Conservation (phyloP, 345 rosid genomes). For the Hypericum androsaemum region DNA sequence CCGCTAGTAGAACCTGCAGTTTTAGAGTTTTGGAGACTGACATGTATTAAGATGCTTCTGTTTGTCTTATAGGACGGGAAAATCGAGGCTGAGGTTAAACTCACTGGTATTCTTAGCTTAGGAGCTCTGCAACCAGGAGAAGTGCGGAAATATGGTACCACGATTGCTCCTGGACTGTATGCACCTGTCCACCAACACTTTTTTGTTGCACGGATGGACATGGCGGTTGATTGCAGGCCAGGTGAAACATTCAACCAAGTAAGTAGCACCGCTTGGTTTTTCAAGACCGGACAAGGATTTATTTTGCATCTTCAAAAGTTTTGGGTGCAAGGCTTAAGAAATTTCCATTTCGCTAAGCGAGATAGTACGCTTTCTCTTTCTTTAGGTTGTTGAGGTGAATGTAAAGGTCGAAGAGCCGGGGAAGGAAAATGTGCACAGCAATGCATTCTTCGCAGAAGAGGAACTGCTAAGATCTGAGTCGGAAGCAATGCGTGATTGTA, state of each 20-base stretch:
- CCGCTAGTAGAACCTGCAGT: no score
- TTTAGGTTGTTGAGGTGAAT: conserved; percentile 81
- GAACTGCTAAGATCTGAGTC: conserved; percentile 57
- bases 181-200: conserved; percentile 95
- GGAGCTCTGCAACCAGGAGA: conserved; percentile 92
- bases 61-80: conserved; percentile 61
- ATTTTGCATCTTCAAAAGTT: background rate
- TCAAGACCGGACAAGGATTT: no score
- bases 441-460: conserved; percentile 88
- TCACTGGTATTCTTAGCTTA: conserved; percentile 84
- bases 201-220: conserved; percentile 86
- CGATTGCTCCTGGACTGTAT: conserved; percentile 80
- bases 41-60: conserved; percentile 6
- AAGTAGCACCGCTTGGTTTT: background rate
- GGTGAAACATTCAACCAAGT: conserved; percentile 88
- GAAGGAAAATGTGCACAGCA: conserved; percentile 65
- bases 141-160: conserved; percentile 75
- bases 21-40: no score
- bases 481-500: conserved; percentile 78
- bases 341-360: background rate
- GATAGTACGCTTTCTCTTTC: background rate
- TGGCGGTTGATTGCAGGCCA: conserved; percentile 88
- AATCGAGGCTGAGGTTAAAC: conserved; percentile 89
- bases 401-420: conserved; percentile 72
- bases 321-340: background rate